Evolutionary conservation across 768 basidiomycete species (phyloP), one percentile per base, ranked within the genome.

Genomic region (Lactarius evosmus): DNA sequence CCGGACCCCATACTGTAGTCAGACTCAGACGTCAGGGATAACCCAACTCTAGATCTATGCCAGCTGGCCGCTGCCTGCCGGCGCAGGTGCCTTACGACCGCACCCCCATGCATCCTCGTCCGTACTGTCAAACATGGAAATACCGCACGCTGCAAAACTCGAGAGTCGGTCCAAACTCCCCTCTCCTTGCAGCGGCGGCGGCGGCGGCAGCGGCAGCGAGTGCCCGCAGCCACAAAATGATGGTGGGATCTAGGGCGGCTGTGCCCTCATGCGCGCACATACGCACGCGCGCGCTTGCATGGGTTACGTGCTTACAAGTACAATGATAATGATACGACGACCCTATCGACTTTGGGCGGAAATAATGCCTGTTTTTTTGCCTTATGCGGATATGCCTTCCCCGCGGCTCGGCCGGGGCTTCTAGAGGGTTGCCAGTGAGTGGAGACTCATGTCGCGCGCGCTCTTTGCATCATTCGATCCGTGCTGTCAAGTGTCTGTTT

Each of bases 371-470:
- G 46, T 25, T 25, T 49, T 25, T 27, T 54, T 54, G n/a, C 62
- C 52, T 36, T 34, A 38, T 59, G 27, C 9, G 34, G 62, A 12
- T 33, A 59, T 63, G 4, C 41, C 8, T 46, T 30, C 62, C 62
- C 62, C 33, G 52, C 41, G 33, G 33, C 9, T 29, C 34, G 62
- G 62, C 52, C 16, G 4, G 25, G 6, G 40, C 19, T 19, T 19
- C 19, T 41, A 6, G 40, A 41, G 22, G 25, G 46, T 25, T 46
- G 44, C 11, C 44, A 46, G 22, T 22, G 46, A 22, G 46, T 44
- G 46, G 46, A 12, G 46, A 25, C 22, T 38, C 17, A 16, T 38
- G 36, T 16, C 17, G 16, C 36, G 36, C 36, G 36, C 36, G 36
- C 36, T 38, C 56, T 7, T 58, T 9, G 52, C 30, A 52, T 57